Evolutionary conservation across 345 rosid genomes (phyloP), one percentile per base, ranked within the genome.

Genomic region (Eucalyptus pauciflora): DNA sequence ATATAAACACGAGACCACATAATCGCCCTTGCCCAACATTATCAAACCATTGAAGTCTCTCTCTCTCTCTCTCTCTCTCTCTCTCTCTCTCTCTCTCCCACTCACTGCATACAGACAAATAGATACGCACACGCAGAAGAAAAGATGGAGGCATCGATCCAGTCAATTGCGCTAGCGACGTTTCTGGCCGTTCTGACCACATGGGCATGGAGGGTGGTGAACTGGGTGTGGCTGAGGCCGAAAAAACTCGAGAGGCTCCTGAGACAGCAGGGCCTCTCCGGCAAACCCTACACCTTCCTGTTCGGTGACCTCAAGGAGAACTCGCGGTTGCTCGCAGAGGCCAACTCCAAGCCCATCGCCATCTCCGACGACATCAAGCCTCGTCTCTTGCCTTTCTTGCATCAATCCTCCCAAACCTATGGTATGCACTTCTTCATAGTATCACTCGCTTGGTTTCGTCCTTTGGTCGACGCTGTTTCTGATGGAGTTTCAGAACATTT

Each of bases 191-290:
- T 81, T 43, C 12, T 88, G 29, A 25, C 62, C 24, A 50, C 86
- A 4, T 56, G 22, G 67, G 16, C 85, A 33, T 87, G 88, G 88
- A 86, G 54, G 50, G 64, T 87, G 5, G 22, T 89, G 85, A 91
- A 92, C 69, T 92, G 92, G 92, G 88, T 92, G 5, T 93, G 92
- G 94, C 43, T 92, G 20, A 88, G 88, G 50, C 94, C 94, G 11
- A 91, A 69, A 88, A 89, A 29, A 89, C 90, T 92, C 4, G 93
- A 93, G 88, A 89, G 62, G n/a, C 48, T 18, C 33, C 87, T 93
- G 12, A 90, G 88, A 56, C 64, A 89, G 49, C 92, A 93, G 54
- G 94, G 93, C 25, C 37, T 91, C 29, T 10, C 27, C 8, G 90
- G 91, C 86, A 89, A 90, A 15, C 87, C 89, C 2, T 90, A 89